Percentiles rank a stretch among this genome's conserved stretches.
These are phyloP conservation scores for Agaricus blazei DNA, from an alignment of 768 basidiomycete genomes.

Conservation along the genomic window DNA sequence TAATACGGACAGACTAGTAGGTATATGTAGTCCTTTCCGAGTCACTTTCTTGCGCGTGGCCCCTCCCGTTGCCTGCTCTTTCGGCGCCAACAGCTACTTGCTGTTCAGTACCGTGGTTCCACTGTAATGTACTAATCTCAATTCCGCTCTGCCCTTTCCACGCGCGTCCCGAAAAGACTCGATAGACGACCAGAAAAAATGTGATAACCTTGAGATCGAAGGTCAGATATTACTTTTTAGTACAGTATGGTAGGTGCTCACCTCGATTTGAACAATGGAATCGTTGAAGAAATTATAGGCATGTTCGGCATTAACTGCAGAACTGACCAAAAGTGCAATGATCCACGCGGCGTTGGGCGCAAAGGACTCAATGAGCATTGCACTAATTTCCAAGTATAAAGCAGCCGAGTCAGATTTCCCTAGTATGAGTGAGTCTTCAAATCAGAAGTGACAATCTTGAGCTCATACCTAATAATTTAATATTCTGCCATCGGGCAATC, in stretches of 20 bases:
- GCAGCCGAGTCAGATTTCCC: background rate
- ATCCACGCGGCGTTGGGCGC: background rate
- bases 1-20: too few species aligned
- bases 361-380: constrained; percentile 1
- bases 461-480: background rate
- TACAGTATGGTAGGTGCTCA: background rate
- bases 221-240: background rate
- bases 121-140: background rate
- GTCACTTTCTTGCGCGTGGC: too few species aligned
- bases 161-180: background rate
- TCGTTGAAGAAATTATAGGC: background rate
- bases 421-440: background rate
- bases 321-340: background rate
- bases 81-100: background rate
- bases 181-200: background rate
- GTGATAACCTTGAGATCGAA: background rate
- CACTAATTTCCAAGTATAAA: background rate
- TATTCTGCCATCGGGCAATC: background rate
- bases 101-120: background rate
- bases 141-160: background rate
- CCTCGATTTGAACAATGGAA: background rate
- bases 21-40: too few species aligned
- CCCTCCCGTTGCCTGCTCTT: background rate
- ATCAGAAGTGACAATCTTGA: background rate
- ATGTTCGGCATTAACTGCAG: background rate